These are phyloP conservation scores for Flaveria sonorensis DNA, from an alignment of 129 eudicot species.

Conservation along the genomic window DNA sequence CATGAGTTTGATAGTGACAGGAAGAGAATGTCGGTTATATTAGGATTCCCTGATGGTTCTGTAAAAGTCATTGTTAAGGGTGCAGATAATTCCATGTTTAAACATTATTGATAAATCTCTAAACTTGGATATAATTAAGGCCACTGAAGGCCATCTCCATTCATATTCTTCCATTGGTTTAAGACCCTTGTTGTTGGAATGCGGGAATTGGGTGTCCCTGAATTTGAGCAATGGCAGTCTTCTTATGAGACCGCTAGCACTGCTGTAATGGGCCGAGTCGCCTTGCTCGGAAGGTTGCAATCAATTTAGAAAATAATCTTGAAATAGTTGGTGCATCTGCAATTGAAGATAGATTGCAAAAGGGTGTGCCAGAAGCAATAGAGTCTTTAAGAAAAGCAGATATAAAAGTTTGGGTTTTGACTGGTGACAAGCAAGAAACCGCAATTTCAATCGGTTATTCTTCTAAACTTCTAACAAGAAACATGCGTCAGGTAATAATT, in stretches of 20 bases:
- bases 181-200: constrained; percentile 91
- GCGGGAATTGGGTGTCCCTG: constrained; percentile 65
- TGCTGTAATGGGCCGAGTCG: constrained; percentile 81
- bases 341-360: constrained; percentile 88
- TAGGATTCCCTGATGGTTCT: constrained; percentile 81
- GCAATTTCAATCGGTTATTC: constrained; percentile 95
- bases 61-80: constrained; percentile 92
- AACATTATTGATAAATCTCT: constrained; percentile 55
- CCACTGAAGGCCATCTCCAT: constrained; percentile 75
- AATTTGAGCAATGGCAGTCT: constrained; percentile 86
- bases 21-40: constrained; percentile 94
- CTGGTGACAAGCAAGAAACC: constrained; percentile 98
- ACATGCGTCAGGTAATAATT: constrained; percentile 76
- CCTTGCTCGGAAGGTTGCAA: constrained; percentile 82
- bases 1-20: constrained; percentile 98
- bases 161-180: constrained; percentile 81
- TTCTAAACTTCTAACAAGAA: constrained; percentile 74
- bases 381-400: constrained; percentile 76
- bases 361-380: constrained; percentile 97
- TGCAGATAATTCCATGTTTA: constrained; percentile 87
- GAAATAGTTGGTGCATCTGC: constrained; percentile 83
- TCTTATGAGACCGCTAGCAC: constrained; percentile 92
- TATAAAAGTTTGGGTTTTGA: constrained; percentile 96
- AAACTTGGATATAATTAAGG: constrained; percentile 40
- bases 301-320: constrained; percentile 58